Conservation (phyloP, 768 basidiomycete species). For the Russula olivacea region DNA sequence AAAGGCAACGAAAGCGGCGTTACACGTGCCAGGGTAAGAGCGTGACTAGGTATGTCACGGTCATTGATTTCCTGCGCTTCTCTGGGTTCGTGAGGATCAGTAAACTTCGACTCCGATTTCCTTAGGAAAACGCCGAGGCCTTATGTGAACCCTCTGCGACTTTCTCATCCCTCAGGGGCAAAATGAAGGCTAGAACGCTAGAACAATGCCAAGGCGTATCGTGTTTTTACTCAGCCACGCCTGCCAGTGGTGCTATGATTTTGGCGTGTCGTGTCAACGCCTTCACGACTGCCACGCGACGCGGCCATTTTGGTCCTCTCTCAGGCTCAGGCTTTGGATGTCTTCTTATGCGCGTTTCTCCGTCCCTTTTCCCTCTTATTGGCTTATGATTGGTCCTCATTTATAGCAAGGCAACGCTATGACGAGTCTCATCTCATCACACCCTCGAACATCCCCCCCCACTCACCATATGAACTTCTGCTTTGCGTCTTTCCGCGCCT, state of each 20-base stretch:
- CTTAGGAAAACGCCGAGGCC: conserved; percentile 13
- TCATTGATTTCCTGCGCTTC: background rate
- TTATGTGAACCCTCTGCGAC: conserved; percentile 1
- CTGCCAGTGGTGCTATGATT: background rate
- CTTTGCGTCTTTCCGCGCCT: background rate
- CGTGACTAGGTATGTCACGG: background rate
- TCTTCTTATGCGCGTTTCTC: conserved; percentile 8
- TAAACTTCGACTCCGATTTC: background rate
- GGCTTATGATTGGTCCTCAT: conserved; percentile 10
- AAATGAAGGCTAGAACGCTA: conserved; percentile 21
- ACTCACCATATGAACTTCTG: conserved; percentile 3
- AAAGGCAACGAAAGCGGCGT: background rate
- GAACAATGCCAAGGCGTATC: background rate
- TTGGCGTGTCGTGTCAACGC: conserved; percentile 10
- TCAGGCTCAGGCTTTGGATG: background rate
- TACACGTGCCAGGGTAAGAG: background rate
- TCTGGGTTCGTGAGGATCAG: background rate
- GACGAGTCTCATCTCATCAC: conserved; percentile 1
- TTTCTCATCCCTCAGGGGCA: conserved; percentile 6
- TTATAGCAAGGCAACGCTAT: conserved; percentile 11
- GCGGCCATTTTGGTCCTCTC: background rate
- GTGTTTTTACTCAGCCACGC: conserved; percentile 1
- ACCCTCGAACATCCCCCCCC: background rate
- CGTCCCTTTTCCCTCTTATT: background rate
- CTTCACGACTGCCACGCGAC: conserved; percentile 12